These are phyloP conservation scores for Lecanicillium sp. DNA, from an alignment of 2,329 filamentous ascomycete species.

Conservation along the genomic window DNA sequence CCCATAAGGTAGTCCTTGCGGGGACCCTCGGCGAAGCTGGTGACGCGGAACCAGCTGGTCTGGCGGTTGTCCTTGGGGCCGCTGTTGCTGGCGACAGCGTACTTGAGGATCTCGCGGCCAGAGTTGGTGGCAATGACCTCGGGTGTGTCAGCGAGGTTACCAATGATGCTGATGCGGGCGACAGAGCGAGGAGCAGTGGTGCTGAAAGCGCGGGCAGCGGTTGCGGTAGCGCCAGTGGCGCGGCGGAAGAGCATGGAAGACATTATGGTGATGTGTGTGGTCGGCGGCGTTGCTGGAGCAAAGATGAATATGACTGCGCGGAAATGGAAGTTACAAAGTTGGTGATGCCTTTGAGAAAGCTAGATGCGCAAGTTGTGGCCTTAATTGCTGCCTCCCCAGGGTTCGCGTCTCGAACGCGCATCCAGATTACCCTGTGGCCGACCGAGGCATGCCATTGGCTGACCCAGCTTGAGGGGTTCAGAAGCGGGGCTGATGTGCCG, in stretches of 20 bases:
- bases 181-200: slow-evolving; percentile 55
- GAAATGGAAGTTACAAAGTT: too few species aligned
- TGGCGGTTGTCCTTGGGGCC: slow-evolving; percentile 62
- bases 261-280: slow-evolving; percentile 19
- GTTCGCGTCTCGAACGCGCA: too few species aligned
- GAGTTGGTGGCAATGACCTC: slow-evolving; percentile 63
- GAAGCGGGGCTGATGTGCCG: too few species aligned
- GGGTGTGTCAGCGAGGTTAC: slow-evolving; percentile 72
- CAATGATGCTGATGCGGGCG: slow-evolving; percentile 79
- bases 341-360: neutral
- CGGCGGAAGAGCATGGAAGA: slow-evolving; percentile 45
- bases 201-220: slow-evolving; percentile 63
- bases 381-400: too few species aligned
- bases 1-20: slow-evolving; percentile 63
- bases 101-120: slow-evolving; percentile 68
- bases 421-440: too few species aligned
- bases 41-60: slow-evolving; percentile 79
- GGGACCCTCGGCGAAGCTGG: slow-evolving; percentile 63
- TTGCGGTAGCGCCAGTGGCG: slow-evolving; percentile 37
- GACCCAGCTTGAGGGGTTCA: too few species aligned
- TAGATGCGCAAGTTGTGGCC: too few species aligned
- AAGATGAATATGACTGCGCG: too few species aligned
- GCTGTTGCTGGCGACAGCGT: slow-evolving; percentile 61
- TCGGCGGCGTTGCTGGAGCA: slow-evolving; percentile 6
- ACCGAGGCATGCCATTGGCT: too few species aligned